A percentile compares a stretch with the other conserved stretches of the same genome.
phyloP scores from a whole-genome alignment of 345 rosid species.

The Salix koriyanagi region DNA sequence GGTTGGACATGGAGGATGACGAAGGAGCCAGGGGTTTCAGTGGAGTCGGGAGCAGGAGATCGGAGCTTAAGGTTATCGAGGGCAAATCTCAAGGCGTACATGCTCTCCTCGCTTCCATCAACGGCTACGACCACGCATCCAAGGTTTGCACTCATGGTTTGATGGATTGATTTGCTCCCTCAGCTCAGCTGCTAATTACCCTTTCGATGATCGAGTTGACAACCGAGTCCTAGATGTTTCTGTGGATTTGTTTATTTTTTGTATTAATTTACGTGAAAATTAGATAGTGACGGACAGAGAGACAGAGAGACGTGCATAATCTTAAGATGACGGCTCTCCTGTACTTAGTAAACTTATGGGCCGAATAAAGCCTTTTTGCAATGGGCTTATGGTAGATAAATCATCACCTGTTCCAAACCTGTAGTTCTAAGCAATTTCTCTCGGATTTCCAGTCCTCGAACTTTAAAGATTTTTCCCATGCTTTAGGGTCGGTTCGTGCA shows the following conservation, averaged over 20 bases:
- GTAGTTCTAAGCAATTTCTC: no score
- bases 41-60: constrained; percentile 43
- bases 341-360: no score
- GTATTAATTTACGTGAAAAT: not conserved
- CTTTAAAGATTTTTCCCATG: no score
- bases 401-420: no score
- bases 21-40: constrained; percentile 39
- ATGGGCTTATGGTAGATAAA: no score
- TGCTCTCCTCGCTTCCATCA: constrained; percentile 89
- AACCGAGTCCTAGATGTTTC: not conserved
- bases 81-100: constrained; percentile 79
- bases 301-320: not conserved
- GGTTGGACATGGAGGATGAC: constrained; percentile 73
- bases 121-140: constrained; percentile 69
- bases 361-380: no score
- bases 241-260: no score
- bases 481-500: no score
- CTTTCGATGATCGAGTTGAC: not conserved
- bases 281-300: not conserved
- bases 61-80: constrained; percentile 74
- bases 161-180: not conserved
- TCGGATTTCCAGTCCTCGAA: no score
- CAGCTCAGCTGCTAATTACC: no score
- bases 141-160: constrained; percentile 46
- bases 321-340: not conserved